These are phyloP conservation scores for Microbotryum intermedium DNA, from an alignment of 1,284 basidiomycete species.

Conservation along the genomic window DNA sequence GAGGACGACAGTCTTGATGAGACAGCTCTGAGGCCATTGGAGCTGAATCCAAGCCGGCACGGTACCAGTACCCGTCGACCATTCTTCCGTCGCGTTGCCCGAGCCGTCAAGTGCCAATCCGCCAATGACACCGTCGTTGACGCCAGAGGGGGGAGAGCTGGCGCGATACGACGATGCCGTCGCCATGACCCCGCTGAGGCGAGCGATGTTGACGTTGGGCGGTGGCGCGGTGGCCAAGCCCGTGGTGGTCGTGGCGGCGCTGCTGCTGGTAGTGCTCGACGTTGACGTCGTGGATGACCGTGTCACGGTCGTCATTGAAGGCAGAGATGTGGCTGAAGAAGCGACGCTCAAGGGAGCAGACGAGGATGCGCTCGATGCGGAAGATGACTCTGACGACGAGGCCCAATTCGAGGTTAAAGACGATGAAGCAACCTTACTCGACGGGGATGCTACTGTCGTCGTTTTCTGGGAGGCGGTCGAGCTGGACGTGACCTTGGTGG, in stretches of 20 bases:
- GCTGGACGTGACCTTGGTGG: too few relatives aligned
- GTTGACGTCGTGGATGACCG: not conserved
- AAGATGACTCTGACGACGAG: not conserved
- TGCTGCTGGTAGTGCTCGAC: not conserved
- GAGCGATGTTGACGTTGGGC: conserved; percentile 20
- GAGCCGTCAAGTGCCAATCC: conserved; percentile 9
- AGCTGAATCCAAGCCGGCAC: conserved; percentile 15
- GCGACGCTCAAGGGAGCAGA: not conserved
- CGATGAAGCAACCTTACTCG: too few relatives aligned
- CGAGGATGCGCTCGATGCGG: not conserved
- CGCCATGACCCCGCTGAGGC: conserved; percentile 4
- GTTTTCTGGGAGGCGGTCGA: too few relatives aligned
- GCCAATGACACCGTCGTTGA: conserved; percentile 20
- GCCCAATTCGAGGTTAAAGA: not conserved
- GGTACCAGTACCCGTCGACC: conserved; percentile 2
- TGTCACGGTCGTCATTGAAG: not conserved
- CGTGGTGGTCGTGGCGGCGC: not conserved
- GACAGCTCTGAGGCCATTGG: conserved; percentile 7
- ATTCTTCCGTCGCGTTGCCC: conserved; percentile 11
- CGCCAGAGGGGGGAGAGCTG: conserved; percentile 11
- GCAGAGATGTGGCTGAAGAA: not conserved
- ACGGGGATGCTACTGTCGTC: too few relatives aligned
- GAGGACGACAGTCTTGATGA: conserved; percentile 16
- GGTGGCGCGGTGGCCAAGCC: conserved; percentile 5
- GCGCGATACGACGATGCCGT: conserved; percentile 9